Base-by-base conservation (phyloP, 1,284 basidiomycete genomes). In the Ustilago xerochloae region DNA sequence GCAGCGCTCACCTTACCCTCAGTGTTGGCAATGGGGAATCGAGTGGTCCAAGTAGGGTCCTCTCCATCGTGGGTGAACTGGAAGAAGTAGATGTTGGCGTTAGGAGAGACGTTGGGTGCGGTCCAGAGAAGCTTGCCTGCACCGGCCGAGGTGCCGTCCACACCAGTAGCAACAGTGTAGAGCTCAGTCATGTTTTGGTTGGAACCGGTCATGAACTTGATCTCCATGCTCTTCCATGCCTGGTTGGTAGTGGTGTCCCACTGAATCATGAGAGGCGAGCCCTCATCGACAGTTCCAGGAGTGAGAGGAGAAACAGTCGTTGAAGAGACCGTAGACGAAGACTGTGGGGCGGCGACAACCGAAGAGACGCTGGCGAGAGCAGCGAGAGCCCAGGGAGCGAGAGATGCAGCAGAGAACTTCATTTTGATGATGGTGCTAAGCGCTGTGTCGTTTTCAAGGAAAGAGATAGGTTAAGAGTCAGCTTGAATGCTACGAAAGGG, bases 51-150 rank as follows among this genome's bases (percentile, higher is more conserved):
- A 18, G 87, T 86, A 45, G 87, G 87, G 73, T 86, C 84, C 30
- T 64, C 43, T 10, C 57, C 76, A 51, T 62, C 43, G 64, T 80
- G 64, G 26, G 71, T 74, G 76, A 80, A 83, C 61, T 85, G 81
- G 73, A 78, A 78, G 49, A 84, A 79, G 69, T 77, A 77, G 54
- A 81, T 77, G 47, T 43, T 61, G 41, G 76, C 67, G 63, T 75
- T 75, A 36, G 90, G 89, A n/a, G 85, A 86, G 22, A 94, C 92
- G 87, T 90, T 79, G 8, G 92, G 93, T 84, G 92, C 93, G n/a
- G 88, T 81, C 81, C 88, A 92, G 32, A 85, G 83, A 81, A 87
- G 90, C 5, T 84, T 85, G 15, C 82, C 85, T 35, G 85, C 84
- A 24, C 64, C 60, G 36, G 79, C 73, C 29, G 86, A 72, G 62